Conservation (phyloP, 176 grass and related monocot genomes). For the Carex kokanica region DNA sequence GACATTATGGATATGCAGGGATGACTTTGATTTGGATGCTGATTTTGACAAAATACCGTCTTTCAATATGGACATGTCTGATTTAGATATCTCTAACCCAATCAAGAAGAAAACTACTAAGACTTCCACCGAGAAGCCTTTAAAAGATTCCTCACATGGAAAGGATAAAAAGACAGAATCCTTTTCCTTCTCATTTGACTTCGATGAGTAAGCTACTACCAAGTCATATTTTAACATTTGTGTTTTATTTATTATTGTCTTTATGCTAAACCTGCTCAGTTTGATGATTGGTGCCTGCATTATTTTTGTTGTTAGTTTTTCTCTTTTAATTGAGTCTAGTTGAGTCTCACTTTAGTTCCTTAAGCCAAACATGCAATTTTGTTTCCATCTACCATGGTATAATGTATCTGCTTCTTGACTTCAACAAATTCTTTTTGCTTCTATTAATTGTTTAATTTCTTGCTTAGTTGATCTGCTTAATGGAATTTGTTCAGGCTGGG, state of each 20-base stretch:
- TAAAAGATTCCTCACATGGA: slow-evolving; percentile 40
- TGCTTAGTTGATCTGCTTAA: neutral
- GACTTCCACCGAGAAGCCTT: slow-evolving; percentile 37
- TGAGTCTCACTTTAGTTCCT: neutral
- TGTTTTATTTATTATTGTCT: neutral
- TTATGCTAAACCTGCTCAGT: neutral
- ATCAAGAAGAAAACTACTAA: slow-evolving; percentile 65
- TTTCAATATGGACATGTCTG: slow-evolving; percentile 82
- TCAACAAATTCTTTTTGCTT: neutral
- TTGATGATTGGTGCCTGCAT: neutral
- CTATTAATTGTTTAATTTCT: slow-evolving; percentile 5
- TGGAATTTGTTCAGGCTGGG: neutral
- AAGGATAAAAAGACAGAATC: slow-evolving; percentile 59
- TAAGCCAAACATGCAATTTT: neutral
- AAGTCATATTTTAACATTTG: neutral
- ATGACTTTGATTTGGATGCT: slow-evolving; percentile 87
- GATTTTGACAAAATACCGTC: slow-evolving; percentile 79
- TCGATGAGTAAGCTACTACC: slow-evolving; percentile 70
- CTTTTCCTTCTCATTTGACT: slow-evolving; percentile 88
- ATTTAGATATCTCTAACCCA: slow-evolving; percentile 79
- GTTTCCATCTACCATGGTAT: neutral
- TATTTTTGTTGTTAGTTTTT: slow-evolving; percentile 8
- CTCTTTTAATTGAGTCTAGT: neutral
- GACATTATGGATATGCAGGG: slow-evolving; percentile 41
- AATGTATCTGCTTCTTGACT: neutral